Base-by-base conservation (phyloP, 2,329 filamentous ascomycete genomes). In the Lachnellula arida region DNA sequence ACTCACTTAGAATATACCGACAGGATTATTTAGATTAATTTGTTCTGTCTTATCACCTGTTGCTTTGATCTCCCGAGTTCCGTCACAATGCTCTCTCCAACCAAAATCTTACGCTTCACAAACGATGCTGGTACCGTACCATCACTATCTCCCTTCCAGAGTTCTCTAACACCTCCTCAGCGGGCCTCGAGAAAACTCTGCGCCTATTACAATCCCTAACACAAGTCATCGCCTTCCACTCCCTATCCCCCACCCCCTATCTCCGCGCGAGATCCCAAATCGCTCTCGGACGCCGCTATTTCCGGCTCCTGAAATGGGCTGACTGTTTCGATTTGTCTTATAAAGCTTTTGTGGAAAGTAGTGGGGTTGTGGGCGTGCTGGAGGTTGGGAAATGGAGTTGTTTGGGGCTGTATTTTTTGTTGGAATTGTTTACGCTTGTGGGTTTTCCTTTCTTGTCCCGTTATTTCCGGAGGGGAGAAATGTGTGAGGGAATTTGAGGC, bases 241-340 rank as follows among this genome's bases (percentile, higher is more conserved):
- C 78, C 5, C 46, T 73, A 17, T 69, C 78, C 22, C 67, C 77
- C 32, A 63, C 71, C 25, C 66, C 66, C 34, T 77, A 73, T 67
- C 63, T 66, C 1, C 69, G 66, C 3, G 69, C 72, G 6, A 71
- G 73, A 49, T 60, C 66, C 34, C 72, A 78, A 60, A 68, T 78
- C 51, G 73, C 73, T 25, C 58, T 78, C 53, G 70, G 73, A 32
- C 78, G 88, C 39, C 81, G 86, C 22, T 84, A 81, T 70, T 78
- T 90, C 67, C 82, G 88, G 12, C 74, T 88, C 55, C 87, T 89
- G 68, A 84, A 85, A 64, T 89, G 86, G 67, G 71, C 88, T 51
- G 81, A 84, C 46, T 78, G 76, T 49, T 85, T 88, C 62, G 67
- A 74, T 23, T 68, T 73, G 2, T 81, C 83, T 1, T 78, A 76